Percentiles rank a stretch among this genome's conserved stretches.
These are phyloP conservation scores for Rutstroemia sp. DNA, from an alignment of 2,329 filamentous ascomycete species.

Conservation along the genomic window DNA sequence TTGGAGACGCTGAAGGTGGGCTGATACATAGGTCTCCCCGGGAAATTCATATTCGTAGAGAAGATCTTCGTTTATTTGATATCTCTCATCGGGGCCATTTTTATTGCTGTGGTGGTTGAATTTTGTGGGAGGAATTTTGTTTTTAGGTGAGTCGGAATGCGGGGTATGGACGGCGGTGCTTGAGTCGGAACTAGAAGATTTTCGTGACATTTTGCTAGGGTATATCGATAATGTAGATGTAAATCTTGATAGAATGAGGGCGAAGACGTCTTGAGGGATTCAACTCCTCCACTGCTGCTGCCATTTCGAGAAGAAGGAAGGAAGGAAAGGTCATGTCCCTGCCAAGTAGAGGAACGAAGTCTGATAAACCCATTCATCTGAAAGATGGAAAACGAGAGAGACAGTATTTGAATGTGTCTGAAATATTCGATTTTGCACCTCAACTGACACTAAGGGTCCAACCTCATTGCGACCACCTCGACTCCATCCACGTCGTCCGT, in stretches of 20 bases:
- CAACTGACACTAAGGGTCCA: not conserved
- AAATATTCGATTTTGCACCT: not conserved
- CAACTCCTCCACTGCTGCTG: no score
- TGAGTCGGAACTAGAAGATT: not conserved
- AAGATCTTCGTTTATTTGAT: constrained; percentile 32
- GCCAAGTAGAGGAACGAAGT: no score
- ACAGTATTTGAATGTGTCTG: no score
- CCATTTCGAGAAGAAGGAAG: not conserved
- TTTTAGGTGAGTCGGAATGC: not conserved
- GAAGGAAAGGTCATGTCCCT: no score
- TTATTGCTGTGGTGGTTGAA: constrained; percentile 9
- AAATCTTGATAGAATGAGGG: not conserved
- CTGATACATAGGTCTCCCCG: constrained; percentile 40
- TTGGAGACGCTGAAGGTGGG: constrained; percentile 42
- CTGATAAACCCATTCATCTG: no score
- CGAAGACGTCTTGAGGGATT: no score
- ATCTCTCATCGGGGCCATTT: constrained; percentile 18
- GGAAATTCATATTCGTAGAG: constrained; percentile 42
- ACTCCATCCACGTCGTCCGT: not conserved
- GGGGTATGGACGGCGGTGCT: not conserved
- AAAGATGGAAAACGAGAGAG: no score
- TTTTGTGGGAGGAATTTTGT: no score
- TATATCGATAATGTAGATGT: not conserved
- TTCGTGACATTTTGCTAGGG: not conserved
- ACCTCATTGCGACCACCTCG: constrained; percentile 1